Evolutionary conservation across 495 filamentous ascomycete species (phyloP).

Genomic region (Lepidopterella palustris): DNA sequence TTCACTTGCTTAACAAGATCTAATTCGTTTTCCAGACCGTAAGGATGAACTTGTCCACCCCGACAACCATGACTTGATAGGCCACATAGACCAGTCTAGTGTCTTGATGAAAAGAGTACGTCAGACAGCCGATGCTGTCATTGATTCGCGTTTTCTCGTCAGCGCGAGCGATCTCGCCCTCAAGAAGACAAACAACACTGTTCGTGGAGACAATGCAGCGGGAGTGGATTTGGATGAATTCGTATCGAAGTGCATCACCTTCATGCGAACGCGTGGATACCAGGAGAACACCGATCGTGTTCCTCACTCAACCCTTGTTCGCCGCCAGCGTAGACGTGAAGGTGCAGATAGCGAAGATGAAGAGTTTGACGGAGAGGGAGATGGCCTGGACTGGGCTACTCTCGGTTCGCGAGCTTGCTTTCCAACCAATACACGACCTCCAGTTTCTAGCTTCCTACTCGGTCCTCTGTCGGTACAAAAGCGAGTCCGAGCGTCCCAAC

Average conservation of each 20-base stretch:
- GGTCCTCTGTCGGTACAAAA: constrained; percentile 88
- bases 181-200: constrained; percentile 63
- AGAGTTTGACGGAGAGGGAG: constrained; percentile 50
- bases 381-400: constrained; percentile 81
- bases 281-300: constrained; percentile 2
- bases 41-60: constrained; percentile 31
- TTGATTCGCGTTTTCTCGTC: constrained; percentile 81
- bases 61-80: constrained; percentile 39
- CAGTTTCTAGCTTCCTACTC: constrained; percentile 76
- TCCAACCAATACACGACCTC: constrained; percentile 63
- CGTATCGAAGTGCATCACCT: constrained; percentile 81
- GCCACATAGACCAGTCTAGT: constrained; percentile 60
- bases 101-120: constrained; percentile 61
- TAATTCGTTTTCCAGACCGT: constrained; percentile 12
- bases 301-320: constrained; percentile 40
- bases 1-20: neutral
- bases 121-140: constrained; percentile 86
- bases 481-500: constrained; percentile 60
- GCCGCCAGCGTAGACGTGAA: constrained; percentile 30
- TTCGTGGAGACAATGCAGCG: constrained; percentile 58
- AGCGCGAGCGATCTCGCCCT: constrained; percentile 68
- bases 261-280: constrained; percentile 61
- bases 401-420: constrained; percentile 71
- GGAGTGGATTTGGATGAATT: constrained; percentile 91
- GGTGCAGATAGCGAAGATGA: constrained; percentile 45